Percentiles rank a stretch among this genome's conserved stretches.
Evolutionary conservation across 257 asterid species (phyloP).

Genomic region (Nicotiana otophora): DNA sequence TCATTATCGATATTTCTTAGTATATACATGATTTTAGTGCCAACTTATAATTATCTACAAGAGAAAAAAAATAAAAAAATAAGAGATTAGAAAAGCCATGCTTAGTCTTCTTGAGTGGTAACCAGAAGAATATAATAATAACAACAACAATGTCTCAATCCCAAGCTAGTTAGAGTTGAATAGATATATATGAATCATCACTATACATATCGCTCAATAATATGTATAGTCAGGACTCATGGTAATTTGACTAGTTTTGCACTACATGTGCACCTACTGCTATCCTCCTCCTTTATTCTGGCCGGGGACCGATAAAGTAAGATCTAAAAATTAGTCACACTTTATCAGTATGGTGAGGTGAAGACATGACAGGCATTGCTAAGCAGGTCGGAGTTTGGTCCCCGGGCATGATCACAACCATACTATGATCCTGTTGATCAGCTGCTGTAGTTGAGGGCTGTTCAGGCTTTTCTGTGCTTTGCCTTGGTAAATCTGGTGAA

Average conservation of each 20-base stretch:
- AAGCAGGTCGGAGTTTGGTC: constrained; percentile 16
- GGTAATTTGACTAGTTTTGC: not conserved
- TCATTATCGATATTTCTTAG: too few species aligned
- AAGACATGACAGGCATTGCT: constrained; percentile 17
- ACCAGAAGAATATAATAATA: not conserved
- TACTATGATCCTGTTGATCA: constrained; percentile 5
- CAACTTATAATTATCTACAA: not conserved
- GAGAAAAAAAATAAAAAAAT: not conserved
- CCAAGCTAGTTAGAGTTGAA: not conserved
- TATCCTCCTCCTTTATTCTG: not conserved
- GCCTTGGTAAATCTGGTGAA: not conserved
- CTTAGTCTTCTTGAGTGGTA: not conserved
- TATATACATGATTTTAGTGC: not conserved
- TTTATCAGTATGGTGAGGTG: constrained; percentile 4
- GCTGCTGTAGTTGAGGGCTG: not conserved
- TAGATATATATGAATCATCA: not conserved
- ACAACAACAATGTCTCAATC: not conserved
- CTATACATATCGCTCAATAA: not conserved
- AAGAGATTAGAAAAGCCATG: not conserved
- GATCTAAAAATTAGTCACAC: not conserved
- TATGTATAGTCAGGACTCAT: not conserved
- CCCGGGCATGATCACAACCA: constrained; percentile 23
- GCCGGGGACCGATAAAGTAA: not conserved
- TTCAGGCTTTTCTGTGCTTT: constrained; percentile 1
- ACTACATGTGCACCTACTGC: not conserved